phyloP scores from a whole-genome alignment of 2,329 filamentous ascomycete genomes.

The Calonectria fujianensis region DNA sequence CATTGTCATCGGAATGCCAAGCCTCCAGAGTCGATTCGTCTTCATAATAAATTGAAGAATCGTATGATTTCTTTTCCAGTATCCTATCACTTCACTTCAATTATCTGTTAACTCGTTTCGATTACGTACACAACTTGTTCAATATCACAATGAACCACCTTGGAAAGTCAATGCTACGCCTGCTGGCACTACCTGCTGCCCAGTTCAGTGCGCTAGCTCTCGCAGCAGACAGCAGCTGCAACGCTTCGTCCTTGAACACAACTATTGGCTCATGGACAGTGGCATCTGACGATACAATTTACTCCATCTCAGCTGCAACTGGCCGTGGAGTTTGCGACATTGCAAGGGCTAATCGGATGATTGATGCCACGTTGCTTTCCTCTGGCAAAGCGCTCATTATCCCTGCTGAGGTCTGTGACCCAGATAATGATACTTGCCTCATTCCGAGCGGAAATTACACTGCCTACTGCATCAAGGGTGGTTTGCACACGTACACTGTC shows the following conservation, averaged over 20 bases:
- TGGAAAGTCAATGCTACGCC: neutral
- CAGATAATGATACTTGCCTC: conserved; percentile 8
- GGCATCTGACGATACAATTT: neutral
- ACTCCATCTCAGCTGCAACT: neutral
- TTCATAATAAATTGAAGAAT: neutral
- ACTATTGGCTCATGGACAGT: conserved; percentile 1
- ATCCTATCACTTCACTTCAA: neutral
- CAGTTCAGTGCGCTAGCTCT: neutral
- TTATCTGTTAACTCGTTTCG: neutral
- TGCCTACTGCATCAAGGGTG: neutral
- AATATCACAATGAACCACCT: neutral
- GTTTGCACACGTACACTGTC: neutral
- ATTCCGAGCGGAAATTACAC: conserved; percentile 2
- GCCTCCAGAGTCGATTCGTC: neutral
- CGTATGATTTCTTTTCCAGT: neutral
- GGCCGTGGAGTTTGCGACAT: conserved; percentile 4
- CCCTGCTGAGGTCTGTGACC: conserved; percentile 3
- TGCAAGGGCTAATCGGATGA: conserved; percentile 4
- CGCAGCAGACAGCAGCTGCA: neutral
- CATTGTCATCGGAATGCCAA: neutral
- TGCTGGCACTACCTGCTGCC: neutral
- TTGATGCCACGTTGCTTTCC: neutral
- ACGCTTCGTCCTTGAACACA: neutral
- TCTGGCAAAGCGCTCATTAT: neutral
- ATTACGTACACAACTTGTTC: neutral